Conservation (phyloP, 495 filamentous ascomycete genomes). For the Ramalina intermedia region DNA sequence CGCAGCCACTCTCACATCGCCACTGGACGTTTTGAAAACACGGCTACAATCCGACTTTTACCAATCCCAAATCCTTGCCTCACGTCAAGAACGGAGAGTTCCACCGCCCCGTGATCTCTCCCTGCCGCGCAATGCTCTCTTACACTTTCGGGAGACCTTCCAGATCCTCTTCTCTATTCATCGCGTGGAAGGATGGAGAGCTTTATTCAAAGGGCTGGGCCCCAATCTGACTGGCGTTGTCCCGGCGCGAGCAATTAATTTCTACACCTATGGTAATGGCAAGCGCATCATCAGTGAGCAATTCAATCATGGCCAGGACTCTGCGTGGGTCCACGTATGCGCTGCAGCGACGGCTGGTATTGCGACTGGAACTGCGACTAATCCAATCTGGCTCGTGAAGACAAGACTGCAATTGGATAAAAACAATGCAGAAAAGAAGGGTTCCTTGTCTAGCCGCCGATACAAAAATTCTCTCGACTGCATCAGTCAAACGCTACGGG, state of each 20-base stretch:
- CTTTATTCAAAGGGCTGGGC: slow-evolving; percentile 44
- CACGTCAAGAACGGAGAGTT: slow-evolving; percentile 31
- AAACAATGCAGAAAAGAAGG: slow-evolving; percentile 26
- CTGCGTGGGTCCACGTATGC: slow-evolving; percentile 34
- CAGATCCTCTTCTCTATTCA: slow-evolving; percentile 42
- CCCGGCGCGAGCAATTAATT: slow-evolving; percentile 43
- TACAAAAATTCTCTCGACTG: slow-evolving; percentile 44
- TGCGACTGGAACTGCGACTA: slow-evolving; percentile 44
- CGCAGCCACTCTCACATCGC: slow-evolving; percentile 68
- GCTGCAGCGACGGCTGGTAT: slow-evolving; percentile 40
- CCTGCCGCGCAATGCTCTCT: slow-evolving; percentile 28
- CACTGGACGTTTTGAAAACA: slow-evolving; percentile 83
- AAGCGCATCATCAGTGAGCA: slow-evolving; percentile 34
- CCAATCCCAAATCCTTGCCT: slow-evolving; percentile 44
- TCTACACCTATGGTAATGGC: slow-evolving; percentile 44
- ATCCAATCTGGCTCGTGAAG: slow-evolving; percentile 48
- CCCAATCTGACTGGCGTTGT: slow-evolving; percentile 44
- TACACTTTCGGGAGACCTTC: slow-evolving; percentile 42
- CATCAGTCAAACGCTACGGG: slow-evolving; percentile 35
- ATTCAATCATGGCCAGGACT: slow-evolving; percentile 31
- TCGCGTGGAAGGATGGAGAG: slow-evolving; percentile 38
- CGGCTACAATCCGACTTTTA: slow-evolving; percentile 85
- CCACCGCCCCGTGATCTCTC: slow-evolving; percentile 30
- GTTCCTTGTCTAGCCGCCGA: slow-evolving; percentile 24
- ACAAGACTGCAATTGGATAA: slow-evolving; percentile 44